Percentiles rank a stretch among this genome's conserved stretches.
These are phyloP conservation scores for Botryobasidium botryosum DNA, from an alignment of 768 basidiomycete genomes.

Conservation along the genomic window DNA sequence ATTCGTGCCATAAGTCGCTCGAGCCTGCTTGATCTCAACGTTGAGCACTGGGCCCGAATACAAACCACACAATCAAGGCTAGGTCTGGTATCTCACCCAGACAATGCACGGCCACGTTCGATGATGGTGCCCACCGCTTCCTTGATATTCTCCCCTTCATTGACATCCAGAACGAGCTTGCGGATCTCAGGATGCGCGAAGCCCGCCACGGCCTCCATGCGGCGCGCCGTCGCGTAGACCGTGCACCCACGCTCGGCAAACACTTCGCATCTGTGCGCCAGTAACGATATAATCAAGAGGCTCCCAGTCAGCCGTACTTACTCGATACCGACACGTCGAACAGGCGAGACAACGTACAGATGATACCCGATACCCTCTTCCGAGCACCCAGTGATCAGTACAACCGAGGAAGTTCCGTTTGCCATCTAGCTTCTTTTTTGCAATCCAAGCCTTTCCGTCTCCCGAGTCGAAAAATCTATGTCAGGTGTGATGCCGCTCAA, in stretches of 20 bases:
- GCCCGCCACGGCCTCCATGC: conserved; percentile 40
- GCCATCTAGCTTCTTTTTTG: too few species aligned
- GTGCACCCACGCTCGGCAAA: conserved; percentile 49
- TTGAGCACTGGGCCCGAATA: conserved; percentile 15
- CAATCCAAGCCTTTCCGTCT: too few species aligned
- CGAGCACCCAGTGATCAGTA: conserved; percentile 5
- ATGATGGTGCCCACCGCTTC: conserved; percentile 10
- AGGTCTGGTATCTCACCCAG: too few species aligned
- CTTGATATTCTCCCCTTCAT: conserved; percentile 10
- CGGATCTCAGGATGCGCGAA: conserved; percentile 27
- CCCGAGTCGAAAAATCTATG: too few species aligned
- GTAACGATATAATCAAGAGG: neutral
- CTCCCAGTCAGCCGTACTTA: conserved; percentile 15
- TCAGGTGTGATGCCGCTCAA: too few species aligned
- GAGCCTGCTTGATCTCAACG: conserved; percentile 14
- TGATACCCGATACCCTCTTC: neutral
- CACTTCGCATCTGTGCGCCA: conserved; percentile 29
- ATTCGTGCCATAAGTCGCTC: conserved; percentile 21
- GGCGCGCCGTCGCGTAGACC: conserved; percentile 63
- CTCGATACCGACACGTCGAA: conserved; percentile 50
- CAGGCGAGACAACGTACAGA: neutral
- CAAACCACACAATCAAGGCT: neutral
- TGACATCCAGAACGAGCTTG: conserved; percentile 18
- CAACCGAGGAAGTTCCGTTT: too few species aligned
- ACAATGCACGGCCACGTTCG: too few species aligned